Conservation (phyloP, 495 filamentous ascomycete genomes). For the Aspergillus ellipticus region DNA sequence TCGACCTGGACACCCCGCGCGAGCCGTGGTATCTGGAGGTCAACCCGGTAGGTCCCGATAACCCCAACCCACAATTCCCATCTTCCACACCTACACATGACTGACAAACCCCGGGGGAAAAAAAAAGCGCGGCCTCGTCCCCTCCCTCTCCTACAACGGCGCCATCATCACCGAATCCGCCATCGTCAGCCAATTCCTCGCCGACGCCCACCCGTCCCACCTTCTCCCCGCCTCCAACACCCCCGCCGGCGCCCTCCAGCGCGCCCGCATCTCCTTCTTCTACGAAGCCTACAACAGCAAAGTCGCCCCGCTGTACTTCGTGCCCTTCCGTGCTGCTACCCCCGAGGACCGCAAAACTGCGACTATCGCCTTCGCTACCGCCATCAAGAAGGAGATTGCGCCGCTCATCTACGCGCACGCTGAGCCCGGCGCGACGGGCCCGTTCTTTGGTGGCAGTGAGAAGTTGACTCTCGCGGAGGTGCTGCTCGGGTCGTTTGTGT, state of each 20-base stretch:
- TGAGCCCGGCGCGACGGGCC: conserved; percentile 55
- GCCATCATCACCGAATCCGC: conserved; percentile 70
- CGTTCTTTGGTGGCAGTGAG: conserved; percentile 78
- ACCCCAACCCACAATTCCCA: too few relatives aligned
- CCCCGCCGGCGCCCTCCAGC: conserved; percentile 45
- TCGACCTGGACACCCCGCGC: conserved; percentile 68
- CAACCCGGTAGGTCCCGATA: conserved; percentile 68
- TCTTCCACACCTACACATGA: too few relatives aligned
- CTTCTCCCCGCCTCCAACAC: conserved; percentile 37
- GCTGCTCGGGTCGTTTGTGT: conserved; percentile 63
- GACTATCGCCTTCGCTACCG: conserved; percentile 39
- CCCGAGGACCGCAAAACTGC: conserved; percentile 36
- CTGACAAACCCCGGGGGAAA: too few relatives aligned
- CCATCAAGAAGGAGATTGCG: conserved; percentile 70
- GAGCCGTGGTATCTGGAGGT: conserved; percentile 81
- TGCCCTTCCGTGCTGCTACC: conserved; percentile 34
- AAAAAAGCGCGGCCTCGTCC: conserved; percentile 78
- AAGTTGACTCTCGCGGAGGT: conserved; percentile 78
- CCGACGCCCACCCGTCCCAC: conserved; percentile 51
- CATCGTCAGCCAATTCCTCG: conserved; percentile 75
- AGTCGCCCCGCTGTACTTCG: conserved; percentile 44
- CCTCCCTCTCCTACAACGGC: conserved; percentile 65
- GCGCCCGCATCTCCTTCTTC: conserved; percentile 74
- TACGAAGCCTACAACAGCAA: conserved; percentile 70
- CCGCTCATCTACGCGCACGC: conserved; percentile 49